Evolutionary conservation across 2,329 filamentous ascomycete species (phyloP).

Genomic region (Xylaria polymorpha): DNA sequence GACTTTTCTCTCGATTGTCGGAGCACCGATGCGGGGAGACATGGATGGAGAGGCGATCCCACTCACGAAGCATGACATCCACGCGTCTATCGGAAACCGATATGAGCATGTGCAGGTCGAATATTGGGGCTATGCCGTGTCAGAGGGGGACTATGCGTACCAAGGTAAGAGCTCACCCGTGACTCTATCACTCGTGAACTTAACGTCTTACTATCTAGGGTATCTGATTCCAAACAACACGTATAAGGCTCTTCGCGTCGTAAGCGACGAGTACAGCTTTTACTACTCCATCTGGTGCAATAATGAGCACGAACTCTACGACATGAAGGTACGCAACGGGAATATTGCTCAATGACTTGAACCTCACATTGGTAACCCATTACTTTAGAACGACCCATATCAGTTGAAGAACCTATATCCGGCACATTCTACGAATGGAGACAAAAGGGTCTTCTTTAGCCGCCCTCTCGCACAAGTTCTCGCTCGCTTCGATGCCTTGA

Average conservation of each 20-base stretch:
- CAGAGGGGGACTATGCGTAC: slow-evolving; percentile 46
- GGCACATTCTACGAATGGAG: not conserved
- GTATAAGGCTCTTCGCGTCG: slow-evolving; percentile 64
- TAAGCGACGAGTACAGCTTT: slow-evolving; percentile 60
- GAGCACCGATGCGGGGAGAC: slow-evolving; percentile 48
- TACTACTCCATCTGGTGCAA: slow-evolving; percentile 65
- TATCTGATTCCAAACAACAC: slow-evolving; percentile 53
- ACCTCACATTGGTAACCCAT: not conserved
- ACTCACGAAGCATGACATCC: slow-evolving; percentile 18
- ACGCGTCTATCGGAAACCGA: slow-evolving; percentile 41
- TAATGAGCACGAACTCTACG: slow-evolving; percentile 67
- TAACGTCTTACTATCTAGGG: slow-evolving; percentile 36
- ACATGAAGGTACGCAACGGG: slow-evolving; percentile 52
- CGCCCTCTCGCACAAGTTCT: slow-evolving; percentile 25
- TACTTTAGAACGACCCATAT: slow-evolving; percentile 28
- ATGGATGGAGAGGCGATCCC: slow-evolving; percentile 66
- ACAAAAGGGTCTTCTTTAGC: slow-evolving; percentile 7
- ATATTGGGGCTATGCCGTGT: slow-evolving; percentile 55
- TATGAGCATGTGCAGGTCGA: slow-evolving; percentile 63
- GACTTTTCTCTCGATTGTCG: slow-evolving; percentile 63
- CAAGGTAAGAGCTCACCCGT: slow-evolving; percentile 14
- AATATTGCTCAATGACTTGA: not conserved
- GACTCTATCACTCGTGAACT: not conserved
- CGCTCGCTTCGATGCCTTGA: slow-evolving; percentile 57
- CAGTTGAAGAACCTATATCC: slow-evolving; percentile 25